Evolutionary conservation across 768 basidiomycete species (phyloP), one percentile per base, ranked within the genome.

Genomic region (Plicaturopsis crispa): DNA sequence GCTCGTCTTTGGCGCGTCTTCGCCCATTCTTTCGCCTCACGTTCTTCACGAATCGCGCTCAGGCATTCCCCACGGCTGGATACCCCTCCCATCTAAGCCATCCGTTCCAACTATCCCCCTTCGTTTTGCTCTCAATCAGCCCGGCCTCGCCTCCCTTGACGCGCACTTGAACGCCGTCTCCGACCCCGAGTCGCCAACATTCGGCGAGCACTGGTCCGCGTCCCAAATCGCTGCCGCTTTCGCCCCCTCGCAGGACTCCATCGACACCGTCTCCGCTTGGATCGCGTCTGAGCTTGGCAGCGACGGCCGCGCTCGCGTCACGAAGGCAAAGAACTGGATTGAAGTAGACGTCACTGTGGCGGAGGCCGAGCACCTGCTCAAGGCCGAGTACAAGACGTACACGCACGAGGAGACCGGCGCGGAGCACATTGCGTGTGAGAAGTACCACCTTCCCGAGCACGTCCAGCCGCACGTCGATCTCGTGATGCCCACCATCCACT

Each of bases 41-140:
- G 53, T 62, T 20, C 41, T 61, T 2, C 65, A 67, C 43, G 65
- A 67, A 44, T 61, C 52, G 18, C 66, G 72, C n/a, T 51, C 60
- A 7, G 38, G 50, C 20, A 45, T 56, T 17, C 72, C 72, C 2
- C 24, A 45, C 18, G 69, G 67, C 42, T 74, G 72, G 71, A 42
- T 51, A 1, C 50, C 59, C 30, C 47, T 57, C 24, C 61, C 10
- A 8, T 8, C 8, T 8, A 8, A 28, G 10, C 26, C 8, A 8
- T 14, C 26, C 26, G 14, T 14, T 8, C 10, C 26, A 28, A 24
- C 42, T 23, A 42, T 64, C 10, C 63, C 61, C 2, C 46, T 66
- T 8, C 56, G 57, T 20, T 53, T 66, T 24, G 62, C 50, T 2
- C 55, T 67, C 33, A 56, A 54, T 31, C 66, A 66, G 47, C 38